Evolutionary conservation across 2,329 filamentous ascomycete species (phyloP), one percentile per base, ranked within the genome.

Genomic region (Fusarium agapanthi): DNA sequence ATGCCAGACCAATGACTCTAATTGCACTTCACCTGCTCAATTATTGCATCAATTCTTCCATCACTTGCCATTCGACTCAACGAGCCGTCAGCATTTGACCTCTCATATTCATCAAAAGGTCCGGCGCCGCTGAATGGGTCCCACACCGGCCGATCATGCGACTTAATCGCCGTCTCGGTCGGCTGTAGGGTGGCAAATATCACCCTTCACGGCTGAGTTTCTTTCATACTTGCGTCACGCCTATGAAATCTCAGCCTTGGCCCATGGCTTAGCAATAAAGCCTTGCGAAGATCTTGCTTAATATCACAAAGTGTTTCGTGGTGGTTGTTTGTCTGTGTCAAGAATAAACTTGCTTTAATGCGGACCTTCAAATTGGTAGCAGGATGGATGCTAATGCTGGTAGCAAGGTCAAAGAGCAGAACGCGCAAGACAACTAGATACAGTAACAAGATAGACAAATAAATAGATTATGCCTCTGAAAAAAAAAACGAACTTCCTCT

Each of bases 81-180:
- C 34, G 38, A 41, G 57, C 44, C 55, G 48, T 40, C 32, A 43
- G 43, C 22, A 43, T 50, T 65, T 47, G 60, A 57, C 64, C 72
- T 70, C 50, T 75, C 22, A 59, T 30, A 48, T 47, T 55, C 41
- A 44, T 24, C 53, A 30, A 71, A 62, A 40, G 30, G 41, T 50
- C 48, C 57, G 16, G 34, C 40, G 57, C 43, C 66, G 48, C 54
- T 70, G 51, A 40, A 50, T 47, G 56, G 60, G 62, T 64, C 63
- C 57, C 72, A 70, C 59, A 28, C 28, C 53, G 50, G 75, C 35
- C 69, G 71, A 75, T 77, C 75, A 77, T 71, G 65, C 60, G 68
- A 69, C 65, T 47, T 58, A 38, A 67, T 45, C 51, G 60, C 72
- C 59, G 58, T 75, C 56, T 67, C 53, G 61, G 55, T 43, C 32